Base-by-base conservation (phyloP, 805 yeast genomes). In the Tetrapisispora pingtungensis region DNA sequence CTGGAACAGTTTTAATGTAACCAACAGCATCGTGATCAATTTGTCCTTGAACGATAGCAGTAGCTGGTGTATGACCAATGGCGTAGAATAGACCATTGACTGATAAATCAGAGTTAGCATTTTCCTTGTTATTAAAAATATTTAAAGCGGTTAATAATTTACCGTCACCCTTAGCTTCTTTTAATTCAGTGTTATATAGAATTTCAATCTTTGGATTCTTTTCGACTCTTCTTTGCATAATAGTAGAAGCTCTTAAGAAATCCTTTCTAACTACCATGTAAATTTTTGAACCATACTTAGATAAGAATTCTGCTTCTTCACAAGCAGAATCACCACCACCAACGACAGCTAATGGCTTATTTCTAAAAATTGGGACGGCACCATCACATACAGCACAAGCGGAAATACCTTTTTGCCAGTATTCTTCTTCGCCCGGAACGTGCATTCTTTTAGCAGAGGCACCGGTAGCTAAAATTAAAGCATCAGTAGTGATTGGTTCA, bases 371-470 rank as follows among this genome's bases (percentile, higher is more conserved):
- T 57, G 99, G 99, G 41, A 93, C 95, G 30, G 99, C 99, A 69
- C 99, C 99, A 65, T 93, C 99, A 72, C 99, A 93, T 50, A 93
- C 98, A 34, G 99, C 99, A 74, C 99, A 93, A 15, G 99, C 99
- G 55, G 96, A 85, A 55, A 93, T 93, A 67, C 99, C 99, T 66
- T 83, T 84, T 74, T 93, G 99, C 99, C 99, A 93, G 78, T 93
- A 93, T 31, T 77, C 75, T 54, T 93, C 97, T 72, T 93, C 98
- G 58, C 99, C 99, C 47, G 97, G 96, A 49, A 93, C 72, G 63
- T 77, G 69, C 70, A 93, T 75, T 73, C 98, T 85, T 75, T 82
- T 87, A 47, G 99, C 99, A 34, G 95, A 83, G 19, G 99, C 99
- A 63, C 99, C 99, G 40, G 99, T 93, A 53, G 98, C 96, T 50